These are phyloP conservation scores for Paulownia fortunei DNA, from an alignment of 257 asterid species.

Conservation along the genomic window DNA sequence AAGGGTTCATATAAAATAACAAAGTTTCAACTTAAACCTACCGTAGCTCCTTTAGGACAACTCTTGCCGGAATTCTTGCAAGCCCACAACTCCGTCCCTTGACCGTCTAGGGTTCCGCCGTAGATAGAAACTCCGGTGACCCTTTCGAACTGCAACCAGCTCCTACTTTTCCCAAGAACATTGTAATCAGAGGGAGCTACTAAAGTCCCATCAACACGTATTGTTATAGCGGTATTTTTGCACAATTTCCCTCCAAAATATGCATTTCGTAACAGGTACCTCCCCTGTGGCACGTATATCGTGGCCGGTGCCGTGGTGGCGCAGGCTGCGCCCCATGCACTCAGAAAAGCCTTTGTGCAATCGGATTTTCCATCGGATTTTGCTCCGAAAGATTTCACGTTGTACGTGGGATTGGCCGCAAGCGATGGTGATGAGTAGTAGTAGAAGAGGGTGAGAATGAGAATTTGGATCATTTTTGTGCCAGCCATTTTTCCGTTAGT, in stretches of 20 bases:
- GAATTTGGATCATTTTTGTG: constrained; percentile 14
- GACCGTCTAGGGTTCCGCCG: constrained; percentile 62
- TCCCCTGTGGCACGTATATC: constrained; percentile 57
- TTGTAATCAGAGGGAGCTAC: constrained; percentile 64
- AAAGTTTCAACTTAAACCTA: not conserved
- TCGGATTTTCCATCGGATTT: constrained; percentile 50
- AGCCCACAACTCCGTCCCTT: constrained; percentile 48
- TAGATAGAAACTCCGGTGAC: constrained; percentile 55
- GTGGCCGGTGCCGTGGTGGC: constrained; percentile 41
- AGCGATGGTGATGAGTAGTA: constrained; percentile 14
- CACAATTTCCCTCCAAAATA: constrained; percentile 42
- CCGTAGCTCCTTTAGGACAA: constrained; percentile 55
- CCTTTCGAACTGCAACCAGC: constrained; percentile 57
- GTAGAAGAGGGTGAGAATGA: constrained; percentile 27
- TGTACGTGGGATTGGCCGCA: constrained; percentile 39
- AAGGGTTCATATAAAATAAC: too few relatives aligned
- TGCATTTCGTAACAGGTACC: constrained; percentile 38
- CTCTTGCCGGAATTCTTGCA: constrained; percentile 53
- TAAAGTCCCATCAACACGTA: constrained; percentile 57
- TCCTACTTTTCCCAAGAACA: constrained; percentile 34
- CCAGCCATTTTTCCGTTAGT: constrained; percentile 20
- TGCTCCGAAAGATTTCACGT: constrained; percentile 49
- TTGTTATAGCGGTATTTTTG: constrained; percentile 44
- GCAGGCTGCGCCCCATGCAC: constrained; percentile 59
- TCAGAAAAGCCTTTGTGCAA: constrained; percentile 42